Base-by-base conservation (phyloP, 2,329 filamentous ascomycete species). In the Trichoderma koningiopsis region DNA sequence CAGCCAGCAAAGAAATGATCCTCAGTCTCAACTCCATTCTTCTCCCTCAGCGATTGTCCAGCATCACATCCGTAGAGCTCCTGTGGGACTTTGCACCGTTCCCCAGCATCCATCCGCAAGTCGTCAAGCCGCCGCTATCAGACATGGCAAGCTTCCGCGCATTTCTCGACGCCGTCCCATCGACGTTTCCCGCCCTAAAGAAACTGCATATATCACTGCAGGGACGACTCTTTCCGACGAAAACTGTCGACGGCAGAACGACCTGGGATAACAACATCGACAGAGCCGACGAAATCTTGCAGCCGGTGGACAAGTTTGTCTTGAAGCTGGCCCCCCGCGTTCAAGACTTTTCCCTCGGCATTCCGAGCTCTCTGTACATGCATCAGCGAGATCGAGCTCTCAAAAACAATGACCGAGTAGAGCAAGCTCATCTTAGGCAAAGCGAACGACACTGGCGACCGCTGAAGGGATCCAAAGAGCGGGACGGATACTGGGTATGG, bases 401-500 rank as follows among this genome's bases (percentile, higher is more conserved):
- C 4, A 58, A 27, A 4, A 56, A 63, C 4, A 70, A 71, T 0
- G 61, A 60, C 40, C 31, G 16, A 5, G 72, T 74, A 29, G 72
- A 74, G 40, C 71, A 74, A 33, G 70, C 65, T 29, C 71, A 68
- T 10, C 31, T 68, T 2, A 68, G 68, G 5, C 68, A 71, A 13
- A 40, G 63, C 10, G 75, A 77, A 37, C 60, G 75, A 27, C 70
- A 72, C 58, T 77, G 74, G 74, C 68, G 74, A 22, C 68, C 67
- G 14, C 33, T 76, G 27, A 24, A 57, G 1, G 69, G 53, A 24
- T 68, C 68, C 10, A 11, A 33, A n/a, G 68, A 70, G 4, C 65
- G 71, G 14, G 59, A 53, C 0, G 76, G 76, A 5, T 77, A 77
- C 35, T 77, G 76, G 74, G 63, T 77, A 7, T 73, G 71, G 10